phyloP scores from a whole-genome alignment of 1,139 yeast species.

The Suhomyces anneliseae region DNA sequence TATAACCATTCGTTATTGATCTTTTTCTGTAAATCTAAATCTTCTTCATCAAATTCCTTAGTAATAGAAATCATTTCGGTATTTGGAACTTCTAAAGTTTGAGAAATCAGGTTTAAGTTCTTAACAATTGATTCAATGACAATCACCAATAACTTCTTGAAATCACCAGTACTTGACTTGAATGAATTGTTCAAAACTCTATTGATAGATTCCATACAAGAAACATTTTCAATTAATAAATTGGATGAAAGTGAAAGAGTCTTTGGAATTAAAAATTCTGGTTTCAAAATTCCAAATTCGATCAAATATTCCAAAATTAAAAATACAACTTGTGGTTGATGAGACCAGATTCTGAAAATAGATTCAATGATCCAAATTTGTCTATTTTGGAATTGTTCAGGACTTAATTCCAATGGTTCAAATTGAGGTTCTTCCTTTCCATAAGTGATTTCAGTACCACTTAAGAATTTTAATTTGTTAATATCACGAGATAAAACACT shows the following conservation, averaged over 20 bases:
- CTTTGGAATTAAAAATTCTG: conserved; percentile 43
- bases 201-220: conserved; percentile 48
- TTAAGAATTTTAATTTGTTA: conserved; percentile 47
- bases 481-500: conserved; percentile 62
- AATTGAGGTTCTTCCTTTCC: conserved; percentile 35
- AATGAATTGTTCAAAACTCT: conserved; percentile 30
- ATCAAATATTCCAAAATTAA: conserved; percentile 66
- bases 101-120: conserved; percentile 35
- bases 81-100: conserved; percentile 26
- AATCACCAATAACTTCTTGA: conserved; percentile 28
- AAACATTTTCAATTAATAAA: conserved; percentile 42
- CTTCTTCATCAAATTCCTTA: conserved; percentile 29
- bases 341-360: conserved; percentile 73
- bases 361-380: conserved; percentile 58
- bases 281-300: conserved; percentile 48
- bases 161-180: conserved; percentile 12
- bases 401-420: conserved; percentile 42
- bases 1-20: conserved; percentile 45
- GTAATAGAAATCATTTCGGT: conserved; percentile 24
- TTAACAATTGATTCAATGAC: conserved; percentile 37
- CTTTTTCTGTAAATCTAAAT: conserved; percentile 22
- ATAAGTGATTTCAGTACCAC: conserved; percentile 34
- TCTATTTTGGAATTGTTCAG: conserved; percentile 27
- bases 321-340: conserved; percentile 79
- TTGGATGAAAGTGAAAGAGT: conserved; percentile 38